phyloP scores from a whole-genome alignment of 352 stramenopile species.

The Pythium guiyangense region DNA sequence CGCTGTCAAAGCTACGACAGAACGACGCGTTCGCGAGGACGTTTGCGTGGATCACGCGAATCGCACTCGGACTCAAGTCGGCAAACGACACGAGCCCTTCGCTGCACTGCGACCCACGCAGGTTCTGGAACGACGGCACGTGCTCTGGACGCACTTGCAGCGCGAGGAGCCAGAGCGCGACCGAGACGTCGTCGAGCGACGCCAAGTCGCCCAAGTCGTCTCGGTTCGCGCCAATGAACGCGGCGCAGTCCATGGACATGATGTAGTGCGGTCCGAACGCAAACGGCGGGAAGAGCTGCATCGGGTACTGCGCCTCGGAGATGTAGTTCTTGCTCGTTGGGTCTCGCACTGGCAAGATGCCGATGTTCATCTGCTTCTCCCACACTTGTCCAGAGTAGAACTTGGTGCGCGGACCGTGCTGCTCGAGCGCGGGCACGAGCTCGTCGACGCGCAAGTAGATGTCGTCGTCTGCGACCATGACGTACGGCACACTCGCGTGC shows the following conservation, averaged over 20 bases:
- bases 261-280: too few relatives aligned
- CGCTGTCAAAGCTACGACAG: conserved; percentile 36
- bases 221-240: too few relatives aligned
- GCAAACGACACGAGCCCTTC: conserved; percentile 36
- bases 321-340: conserved; percentile 28
- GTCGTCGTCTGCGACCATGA: conserved; percentile 60
- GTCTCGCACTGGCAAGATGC: conserved; percentile 17
- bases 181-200: conserved; percentile 51
- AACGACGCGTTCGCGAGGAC: conserved; percentile 15
- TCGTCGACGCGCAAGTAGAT: conserved; percentile 37
- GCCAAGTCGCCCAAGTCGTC: too few relatives aligned
- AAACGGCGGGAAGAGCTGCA: conserved; percentile 25
- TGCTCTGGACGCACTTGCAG: conserved; percentile 43
- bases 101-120: conserved; percentile 26
- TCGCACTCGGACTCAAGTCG: conserved; percentile 33
- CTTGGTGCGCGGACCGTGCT: conserved; percentile 2
- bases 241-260: too few relatives aligned
- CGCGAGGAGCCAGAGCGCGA: conserved; percentile 47
- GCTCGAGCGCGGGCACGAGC: conserved; percentile 10
- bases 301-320: conserved; percentile 21
- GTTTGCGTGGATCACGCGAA: conserved; percentile 52
- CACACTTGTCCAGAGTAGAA: conserved; percentile 41
- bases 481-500: conserved; percentile 19
- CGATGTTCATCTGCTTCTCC: conserved; percentile 24
- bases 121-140: conserved; percentile 32